Conservation (phyloP, 257 asterid species). For the Forsythia viridissima region DNA sequence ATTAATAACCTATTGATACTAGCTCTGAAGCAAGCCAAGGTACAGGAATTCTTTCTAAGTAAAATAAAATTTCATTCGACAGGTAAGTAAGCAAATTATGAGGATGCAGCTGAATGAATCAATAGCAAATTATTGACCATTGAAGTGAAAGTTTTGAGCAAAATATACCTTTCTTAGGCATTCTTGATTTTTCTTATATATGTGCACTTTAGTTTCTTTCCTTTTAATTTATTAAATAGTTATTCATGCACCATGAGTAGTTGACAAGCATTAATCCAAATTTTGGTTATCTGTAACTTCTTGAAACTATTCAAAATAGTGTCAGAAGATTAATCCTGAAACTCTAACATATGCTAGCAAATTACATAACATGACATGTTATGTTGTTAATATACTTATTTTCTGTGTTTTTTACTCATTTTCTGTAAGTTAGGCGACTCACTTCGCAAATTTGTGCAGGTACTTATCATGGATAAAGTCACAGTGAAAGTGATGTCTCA, state of each 20-base stretch:
- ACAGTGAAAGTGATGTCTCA: constrained; percentile 91
- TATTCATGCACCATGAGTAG: background rate
- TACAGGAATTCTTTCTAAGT: background rate
- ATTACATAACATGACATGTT: background rate
- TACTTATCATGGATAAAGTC: constrained; percentile 97
- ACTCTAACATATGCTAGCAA: background rate
- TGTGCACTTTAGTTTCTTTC: background rate
- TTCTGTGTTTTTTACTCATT: background rate
- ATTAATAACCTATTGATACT: background rate
- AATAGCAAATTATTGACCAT: background rate
- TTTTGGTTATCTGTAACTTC: background rate
- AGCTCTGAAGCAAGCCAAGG: background rate
- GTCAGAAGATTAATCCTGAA: constrained; percentile 8
- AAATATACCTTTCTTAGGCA: background rate
- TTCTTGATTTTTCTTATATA: background rate
- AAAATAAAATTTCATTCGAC: background rate
- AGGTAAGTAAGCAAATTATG: background rate
- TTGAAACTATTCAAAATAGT: background rate
- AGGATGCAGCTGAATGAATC: background rate
- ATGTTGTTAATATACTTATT: background rate
- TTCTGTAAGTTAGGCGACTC: background rate
- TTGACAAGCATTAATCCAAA: background rate
- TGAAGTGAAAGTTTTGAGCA: background rate
- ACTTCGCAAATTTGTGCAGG: constrained; percentile 48
- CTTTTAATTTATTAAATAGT: background rate